Base-by-base conservation (phyloP, 495 filamentous ascomycete species). In the Penicillium salamii region DNA sequence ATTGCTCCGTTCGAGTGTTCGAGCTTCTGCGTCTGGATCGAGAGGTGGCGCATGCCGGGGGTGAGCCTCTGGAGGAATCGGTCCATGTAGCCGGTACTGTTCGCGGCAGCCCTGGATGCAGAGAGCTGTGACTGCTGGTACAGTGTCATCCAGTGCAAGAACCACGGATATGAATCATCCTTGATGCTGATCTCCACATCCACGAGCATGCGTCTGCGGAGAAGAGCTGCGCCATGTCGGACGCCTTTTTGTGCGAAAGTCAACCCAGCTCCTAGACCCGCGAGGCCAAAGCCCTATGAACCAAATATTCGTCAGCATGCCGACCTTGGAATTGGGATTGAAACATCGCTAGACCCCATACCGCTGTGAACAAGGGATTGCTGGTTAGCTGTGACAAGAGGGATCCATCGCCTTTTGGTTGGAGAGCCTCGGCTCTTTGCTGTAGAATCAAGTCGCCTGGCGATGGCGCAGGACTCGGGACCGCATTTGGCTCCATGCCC, bases 111-210 rank as follows among this genome's bases (percentile, higher is more conserved):
- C 44, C 61, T 57, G 67, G 69, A 42, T 61, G 75, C 49, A 34
- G 58, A 63, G 39, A 78, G 57, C 53, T 81, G 80, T 28, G 76
- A 71, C 49, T 76, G 72, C 36, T 91, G 89, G 48, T 91, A 91
- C 23, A 86, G 74, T 13, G 90, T 88, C 72, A 98, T 88, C 91
- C 95, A 98, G 33, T 89, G 81, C 3, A 98, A 79, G 29, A 97
- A 83, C 92, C 93, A 97, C 46, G 81, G 84, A 67, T 97, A 98
- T 11, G 92, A 89, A 41, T 90, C 85, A 65, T 97, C 93, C 58
- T 89, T 88, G 60, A 88, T 87, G 59, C 84, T 91, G 64, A 98
- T 96, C 66, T 97, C 95, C 55, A 97, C 79, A 59, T 97, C 88
- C 44, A 97, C 89, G 7, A 98, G 85, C 74, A 98, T 83, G 42